Conservation (phyloP, 805 yeast genomes). For the Metschnikowia rubicola region DNA sequence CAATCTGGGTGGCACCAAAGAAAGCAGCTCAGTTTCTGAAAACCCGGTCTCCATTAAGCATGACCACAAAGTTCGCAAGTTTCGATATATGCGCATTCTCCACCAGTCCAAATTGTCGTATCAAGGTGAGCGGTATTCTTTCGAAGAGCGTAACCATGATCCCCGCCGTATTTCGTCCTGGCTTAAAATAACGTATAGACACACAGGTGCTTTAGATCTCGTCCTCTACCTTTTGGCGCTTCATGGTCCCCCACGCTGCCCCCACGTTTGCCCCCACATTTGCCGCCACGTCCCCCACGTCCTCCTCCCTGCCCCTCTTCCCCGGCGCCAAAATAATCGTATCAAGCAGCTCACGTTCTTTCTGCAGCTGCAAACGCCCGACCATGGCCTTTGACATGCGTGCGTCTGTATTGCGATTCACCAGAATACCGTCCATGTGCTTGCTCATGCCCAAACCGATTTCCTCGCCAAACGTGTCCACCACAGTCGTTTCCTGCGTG, state of each 20-base stretch:
- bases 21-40: too few species aligned
- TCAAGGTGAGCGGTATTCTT: too few species aligned
- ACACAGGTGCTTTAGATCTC: neutral
- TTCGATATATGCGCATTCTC: too few species aligned
- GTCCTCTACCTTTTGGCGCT: neutral
- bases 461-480: conserved; percentile 74
- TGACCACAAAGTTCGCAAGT: too few species aligned
- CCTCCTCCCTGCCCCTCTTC: conserved; percentile 4
- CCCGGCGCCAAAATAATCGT: conserved; percentile 12
- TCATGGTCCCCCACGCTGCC: conserved; percentile 1
- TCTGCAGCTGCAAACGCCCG: conserved; percentile 36
- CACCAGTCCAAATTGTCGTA: too few species aligned
- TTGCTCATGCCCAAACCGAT: conserved; percentile 76
- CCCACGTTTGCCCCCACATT: conserved; percentile 4
- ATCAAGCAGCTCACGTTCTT: conserved; percentile 13
- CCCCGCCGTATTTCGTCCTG: neutral
- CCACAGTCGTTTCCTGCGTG: conserved; percentile 56
- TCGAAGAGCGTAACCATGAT: too few species aligned
- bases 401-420: conserved; percentile 49
- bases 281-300: neutral
- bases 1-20: too few species aligned
- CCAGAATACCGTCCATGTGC: conserved; percentile 26
- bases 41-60: too few species aligned
- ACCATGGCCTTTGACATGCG: conserved; percentile 62
- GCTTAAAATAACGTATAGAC: too few species aligned